Conservation (phyloP, 169 alveolate species). For the Cryptosporidium felis region DNA sequence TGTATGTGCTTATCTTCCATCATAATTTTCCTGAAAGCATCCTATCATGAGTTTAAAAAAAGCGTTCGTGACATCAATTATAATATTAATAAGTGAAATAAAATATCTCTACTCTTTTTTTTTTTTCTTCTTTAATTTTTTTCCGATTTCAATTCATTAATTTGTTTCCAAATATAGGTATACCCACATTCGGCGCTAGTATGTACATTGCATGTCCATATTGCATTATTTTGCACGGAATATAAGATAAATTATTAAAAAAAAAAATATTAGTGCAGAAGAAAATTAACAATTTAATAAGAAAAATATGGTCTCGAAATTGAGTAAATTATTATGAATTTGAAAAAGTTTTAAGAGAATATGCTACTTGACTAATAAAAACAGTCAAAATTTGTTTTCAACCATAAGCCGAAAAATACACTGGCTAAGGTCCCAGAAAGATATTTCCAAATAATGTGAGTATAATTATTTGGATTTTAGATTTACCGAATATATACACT, state of each 20-base stretch:
- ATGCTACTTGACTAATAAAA: not conserved
- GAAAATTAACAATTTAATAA: not conserved
- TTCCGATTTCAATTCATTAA: not conserved
- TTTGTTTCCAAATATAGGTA: not conserved
- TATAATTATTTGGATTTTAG: no score
- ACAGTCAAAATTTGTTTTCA: not conserved
- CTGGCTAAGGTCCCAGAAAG: no score
- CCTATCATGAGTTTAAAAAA: not conserved
- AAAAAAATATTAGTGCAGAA: not conserved
- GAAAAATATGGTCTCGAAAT: slow-evolving; percentile 11
- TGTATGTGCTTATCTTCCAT: slow-evolving; percentile 36
- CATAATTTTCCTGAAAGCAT: not conserved
- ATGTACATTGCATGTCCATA: slow-evolving; percentile 8
- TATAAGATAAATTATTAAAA: not conserved
- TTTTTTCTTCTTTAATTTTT: not conserved
- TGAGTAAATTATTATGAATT: not conserved
- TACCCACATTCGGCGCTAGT: slow-evolving; percentile 27
- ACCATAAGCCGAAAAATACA: no score
- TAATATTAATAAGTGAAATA: no score
- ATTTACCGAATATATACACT: not conserved
- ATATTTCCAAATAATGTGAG: no score
- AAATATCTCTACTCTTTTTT: no score
- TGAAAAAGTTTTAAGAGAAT: not conserved
- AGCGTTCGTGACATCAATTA: no score
- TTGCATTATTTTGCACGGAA: not conserved